phyloP scores from a whole-genome alignment of 345 rosid species.

The Euphorbia pulcherrima region DNA sequence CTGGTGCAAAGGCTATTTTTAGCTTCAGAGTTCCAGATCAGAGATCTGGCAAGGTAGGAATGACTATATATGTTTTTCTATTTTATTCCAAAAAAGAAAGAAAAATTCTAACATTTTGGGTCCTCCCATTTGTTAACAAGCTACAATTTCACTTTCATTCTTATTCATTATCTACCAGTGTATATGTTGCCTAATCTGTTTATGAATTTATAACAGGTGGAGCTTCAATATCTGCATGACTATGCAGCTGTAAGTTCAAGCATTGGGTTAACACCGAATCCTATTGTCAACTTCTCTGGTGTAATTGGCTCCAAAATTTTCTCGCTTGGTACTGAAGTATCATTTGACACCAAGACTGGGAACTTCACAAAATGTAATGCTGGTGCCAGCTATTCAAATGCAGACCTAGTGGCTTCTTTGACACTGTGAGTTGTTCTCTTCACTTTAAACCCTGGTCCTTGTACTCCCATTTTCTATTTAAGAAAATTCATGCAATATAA shows the following conservation, averaged over 20 bases:
- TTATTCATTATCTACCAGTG: neutral
- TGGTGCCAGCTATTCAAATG: conserved; percentile 65
- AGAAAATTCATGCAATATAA: neutral
- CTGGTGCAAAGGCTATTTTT: conserved; percentile 75
- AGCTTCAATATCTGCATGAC: conserved; percentile 87
- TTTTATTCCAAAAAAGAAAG: neutral
- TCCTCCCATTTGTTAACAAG: neutral
- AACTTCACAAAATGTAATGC: conserved; percentile 73
- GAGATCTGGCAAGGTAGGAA: conserved; percentile 85
- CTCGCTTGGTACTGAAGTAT: conserved; percentile 70
- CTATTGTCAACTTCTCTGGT: conserved; percentile 72
- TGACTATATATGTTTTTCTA: neutral
- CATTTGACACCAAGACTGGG: conserved; percentile 78
- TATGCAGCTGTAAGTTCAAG: conserved; percentile 75
- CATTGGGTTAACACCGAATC: conserved; percentile 77
- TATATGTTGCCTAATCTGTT: neutral
- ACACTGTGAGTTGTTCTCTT: conserved; percentile 47
- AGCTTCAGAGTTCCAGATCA: conserved; percentile 86
- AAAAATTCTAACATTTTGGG: neutral
- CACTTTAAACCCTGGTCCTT: neutral
- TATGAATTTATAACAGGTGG: conserved; percentile 47
- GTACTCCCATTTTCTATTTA: neutral
- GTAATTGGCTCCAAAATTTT: conserved; percentile 58
- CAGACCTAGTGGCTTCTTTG: conserved; percentile 64
- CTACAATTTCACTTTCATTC: neutral